phyloP scores from a whole-genome alignment of 2,329 filamentous ascomycete species.

The Acarospora socialis region DNA sequence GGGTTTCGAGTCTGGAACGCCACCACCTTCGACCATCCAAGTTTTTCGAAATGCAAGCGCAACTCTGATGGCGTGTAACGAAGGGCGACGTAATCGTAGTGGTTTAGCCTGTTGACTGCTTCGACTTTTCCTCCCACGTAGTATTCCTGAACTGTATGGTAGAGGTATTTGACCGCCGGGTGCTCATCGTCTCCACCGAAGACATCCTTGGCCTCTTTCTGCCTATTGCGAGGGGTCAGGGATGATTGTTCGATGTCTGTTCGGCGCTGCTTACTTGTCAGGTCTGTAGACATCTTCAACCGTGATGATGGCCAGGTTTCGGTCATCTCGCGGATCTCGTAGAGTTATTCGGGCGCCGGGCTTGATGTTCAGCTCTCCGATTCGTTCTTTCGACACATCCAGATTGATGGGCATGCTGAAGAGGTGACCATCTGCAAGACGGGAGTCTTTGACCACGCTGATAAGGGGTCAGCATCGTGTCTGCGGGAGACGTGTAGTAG shows the following conservation, averaged over 20 bases:
- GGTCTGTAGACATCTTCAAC: constrained; percentile 91
- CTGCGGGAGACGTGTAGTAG: too few relatives aligned
- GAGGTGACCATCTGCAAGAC: constrained; percentile 74
- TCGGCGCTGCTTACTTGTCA: constrained; percentile 59
- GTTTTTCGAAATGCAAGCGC: constrained; percentile 95
- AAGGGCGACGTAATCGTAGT: constrained; percentile 97
- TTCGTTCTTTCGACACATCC: constrained; percentile 61
- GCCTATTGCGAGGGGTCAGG: constrained; percentile 34
- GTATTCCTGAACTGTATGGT: constrained; percentile 65
- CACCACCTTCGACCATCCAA: constrained; percentile 93
- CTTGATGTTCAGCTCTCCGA: constrained; percentile 64
- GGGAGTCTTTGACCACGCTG: constrained; percentile 78
- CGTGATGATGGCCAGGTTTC: constrained; percentile 87
- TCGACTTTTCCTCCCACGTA: constrained; percentile 95
- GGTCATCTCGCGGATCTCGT: constrained; percentile 90
- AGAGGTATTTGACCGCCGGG: constrained; percentile 83
- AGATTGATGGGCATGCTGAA: constrained; percentile 97
- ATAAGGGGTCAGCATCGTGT: constrained; percentile 17
- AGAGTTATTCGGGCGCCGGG: constrained; percentile 70
- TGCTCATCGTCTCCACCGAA: constrained; percentile 87
- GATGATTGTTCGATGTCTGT: constrained; percentile 7
- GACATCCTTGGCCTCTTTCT: constrained; percentile 81
- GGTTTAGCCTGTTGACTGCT: constrained; percentile 85
- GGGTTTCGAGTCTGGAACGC: constrained; percentile 99
- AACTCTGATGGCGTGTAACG: constrained; percentile 94